Conservation (phyloP, 176 grass and related monocot species). For the Musa schizocarpa region DNA sequence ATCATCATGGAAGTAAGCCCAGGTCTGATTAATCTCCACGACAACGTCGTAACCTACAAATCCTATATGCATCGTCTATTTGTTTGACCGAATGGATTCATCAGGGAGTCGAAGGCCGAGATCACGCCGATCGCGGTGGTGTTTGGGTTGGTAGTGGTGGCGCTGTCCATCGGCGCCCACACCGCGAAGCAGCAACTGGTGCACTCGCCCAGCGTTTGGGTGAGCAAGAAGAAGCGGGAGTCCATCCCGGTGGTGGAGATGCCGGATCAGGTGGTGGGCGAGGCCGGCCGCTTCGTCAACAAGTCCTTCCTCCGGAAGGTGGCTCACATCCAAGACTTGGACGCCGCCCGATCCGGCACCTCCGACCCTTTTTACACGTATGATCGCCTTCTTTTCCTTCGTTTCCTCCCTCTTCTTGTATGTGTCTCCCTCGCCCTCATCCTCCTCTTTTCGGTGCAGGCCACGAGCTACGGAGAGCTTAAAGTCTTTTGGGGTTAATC, state of each 20-base stretch:
- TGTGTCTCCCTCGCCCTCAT: too few relatives aligned
- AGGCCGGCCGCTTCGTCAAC: conserved; percentile 3
- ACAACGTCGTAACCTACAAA: too few relatives aligned
- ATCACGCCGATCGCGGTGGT: background rate
- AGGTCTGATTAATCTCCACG: too few relatives aligned
- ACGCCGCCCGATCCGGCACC: background rate
- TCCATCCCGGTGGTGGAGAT: background rate
- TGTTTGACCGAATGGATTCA: background rate
- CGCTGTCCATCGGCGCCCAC: background rate
- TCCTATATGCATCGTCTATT: too few relatives aligned
- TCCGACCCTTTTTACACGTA: background rate
- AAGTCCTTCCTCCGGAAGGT: conserved; percentile 18
- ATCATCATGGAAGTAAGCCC: too few relatives aligned
- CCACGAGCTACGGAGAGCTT: too few relatives aligned
- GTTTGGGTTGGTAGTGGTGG: background rate
- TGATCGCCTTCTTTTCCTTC: too few relatives aligned
- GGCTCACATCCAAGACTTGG: conserved; percentile 8
- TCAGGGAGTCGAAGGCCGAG: background rate
- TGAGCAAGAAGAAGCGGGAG: conserved; percentile 21
- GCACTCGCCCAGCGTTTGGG: conserved; percentile 3
- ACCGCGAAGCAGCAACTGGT: conserved; percentile 12
- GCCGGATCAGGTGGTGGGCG: background rate
- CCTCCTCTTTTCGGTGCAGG: too few relatives aligned
- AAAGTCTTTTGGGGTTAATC: too few relatives aligned
- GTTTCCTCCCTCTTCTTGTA: too few relatives aligned